These are phyloP conservation scores for Aspergillus pseudoterreus DNA, from an alignment of 2,329 filamentous ascomycete species.

Conservation along the genomic window DNA sequence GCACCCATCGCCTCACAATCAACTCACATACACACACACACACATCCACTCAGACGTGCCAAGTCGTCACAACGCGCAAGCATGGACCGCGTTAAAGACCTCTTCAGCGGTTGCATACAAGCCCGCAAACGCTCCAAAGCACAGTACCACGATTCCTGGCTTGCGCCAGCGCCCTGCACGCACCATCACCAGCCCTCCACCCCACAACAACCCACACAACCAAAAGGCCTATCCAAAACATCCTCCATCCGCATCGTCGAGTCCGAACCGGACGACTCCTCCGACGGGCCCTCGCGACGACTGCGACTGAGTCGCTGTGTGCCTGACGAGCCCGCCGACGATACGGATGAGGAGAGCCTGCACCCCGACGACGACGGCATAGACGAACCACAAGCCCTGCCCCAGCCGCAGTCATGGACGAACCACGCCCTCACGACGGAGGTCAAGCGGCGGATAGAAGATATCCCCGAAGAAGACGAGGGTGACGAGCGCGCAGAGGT, in stretches of 20 bases:
- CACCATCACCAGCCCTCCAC: background rate
- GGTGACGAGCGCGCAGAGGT: background rate
- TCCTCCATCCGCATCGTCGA: slow-evolving; percentile 16
- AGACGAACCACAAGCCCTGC: background rate
- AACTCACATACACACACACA: background rate
- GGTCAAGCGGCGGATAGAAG: slow-evolving; percentile 16
- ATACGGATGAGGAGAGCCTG: background rate
- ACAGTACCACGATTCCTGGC: background rate
- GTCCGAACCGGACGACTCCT: slow-evolving; percentile 8
- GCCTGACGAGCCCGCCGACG: background rate
- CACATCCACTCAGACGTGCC: background rate
- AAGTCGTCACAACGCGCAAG: no score
- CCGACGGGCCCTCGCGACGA: background rate
- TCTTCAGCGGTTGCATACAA: background rate
- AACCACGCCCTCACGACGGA: slow-evolving; percentile 6
- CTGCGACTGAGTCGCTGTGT: background rate
- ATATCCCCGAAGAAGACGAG: slow-evolving; percentile 18
- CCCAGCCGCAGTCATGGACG: background rate
- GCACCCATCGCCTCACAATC: background rate
- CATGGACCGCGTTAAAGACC: background rate
- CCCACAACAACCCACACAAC: background rate
- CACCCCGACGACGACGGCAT: background rate
- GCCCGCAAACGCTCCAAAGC: background rate
- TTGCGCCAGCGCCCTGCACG: background rate
- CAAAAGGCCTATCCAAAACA: slow-evolving; percentile 1